phyloP scores from a whole-genome alignment of 345 rosid species.

The Arabidopsis suecica region DNA sequence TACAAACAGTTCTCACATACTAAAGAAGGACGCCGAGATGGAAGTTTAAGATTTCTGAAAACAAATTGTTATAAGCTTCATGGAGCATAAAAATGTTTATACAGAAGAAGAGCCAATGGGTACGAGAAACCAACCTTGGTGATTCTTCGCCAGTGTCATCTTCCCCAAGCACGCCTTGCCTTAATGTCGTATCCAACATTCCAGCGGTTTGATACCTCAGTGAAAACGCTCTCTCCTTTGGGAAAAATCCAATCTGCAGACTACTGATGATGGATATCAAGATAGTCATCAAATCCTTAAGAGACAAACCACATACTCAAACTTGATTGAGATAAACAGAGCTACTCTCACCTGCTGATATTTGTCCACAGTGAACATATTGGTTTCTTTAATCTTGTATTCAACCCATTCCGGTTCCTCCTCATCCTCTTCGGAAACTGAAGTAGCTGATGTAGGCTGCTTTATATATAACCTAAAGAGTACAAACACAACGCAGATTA shows the following conservation, averaged over 20 bases:
- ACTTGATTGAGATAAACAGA: too few relatives aligned
- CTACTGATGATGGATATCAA: constrained; percentile 65
- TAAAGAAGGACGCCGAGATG: constrained; percentile 74
- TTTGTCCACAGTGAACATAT: constrained; percentile 89
- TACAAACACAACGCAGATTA: constrained; percentile 17
- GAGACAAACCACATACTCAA: constrained; percentile 12
- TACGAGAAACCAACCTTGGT: constrained; percentile 58
- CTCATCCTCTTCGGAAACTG: constrained; percentile 56
- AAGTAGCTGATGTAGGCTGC: constrained; percentile 66
- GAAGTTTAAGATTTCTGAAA: constrained; percentile 80
- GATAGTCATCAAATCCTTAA: constrained; percentile 21
- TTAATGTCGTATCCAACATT: constrained; percentile 78
- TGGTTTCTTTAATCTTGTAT: constrained; percentile 90
- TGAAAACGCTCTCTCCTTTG: constrained; percentile 78
- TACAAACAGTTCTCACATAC: constrained; percentile 92
- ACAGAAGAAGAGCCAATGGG: neutral
- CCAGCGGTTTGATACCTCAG: constrained; percentile 90
- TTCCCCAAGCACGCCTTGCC: constrained; percentile 95
- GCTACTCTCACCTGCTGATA: constrained; percentile 76
- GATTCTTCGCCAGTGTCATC: constrained; percentile 95
- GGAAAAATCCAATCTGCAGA: constrained; percentile 91
- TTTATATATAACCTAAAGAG: constrained; percentile 73
- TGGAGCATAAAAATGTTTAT: neutral
- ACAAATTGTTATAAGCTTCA: neutral
- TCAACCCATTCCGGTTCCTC: constrained; percentile 89